phyloP scores from a whole-genome alignment of 768 basidiomycete genomes.

The Leccinum truebloodii region DNA sequence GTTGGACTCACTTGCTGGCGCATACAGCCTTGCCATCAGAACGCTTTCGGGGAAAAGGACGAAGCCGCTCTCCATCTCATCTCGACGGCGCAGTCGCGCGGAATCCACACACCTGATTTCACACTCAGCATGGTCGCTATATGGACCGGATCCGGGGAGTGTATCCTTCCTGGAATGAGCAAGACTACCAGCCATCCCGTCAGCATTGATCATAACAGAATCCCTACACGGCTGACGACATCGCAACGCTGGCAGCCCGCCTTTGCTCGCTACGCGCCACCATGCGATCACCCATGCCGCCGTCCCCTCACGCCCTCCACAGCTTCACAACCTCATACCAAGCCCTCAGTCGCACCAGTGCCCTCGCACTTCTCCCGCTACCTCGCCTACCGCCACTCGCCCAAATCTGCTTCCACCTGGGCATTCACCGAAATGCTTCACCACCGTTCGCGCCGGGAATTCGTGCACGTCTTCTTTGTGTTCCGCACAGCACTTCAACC shows the following conservation, averaged over 20 bases:
- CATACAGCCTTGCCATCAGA: slow-evolving; percentile 42
- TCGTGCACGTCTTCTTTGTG: no score
- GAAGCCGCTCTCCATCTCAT: slow-evolving; percentile 21
- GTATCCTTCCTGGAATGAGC: no score
- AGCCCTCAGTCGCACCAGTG: no score
- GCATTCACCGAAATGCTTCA: no score
- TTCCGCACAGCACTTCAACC: no score
- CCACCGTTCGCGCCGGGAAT: no score
- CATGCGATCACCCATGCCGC: slow-evolving; percentile 13
- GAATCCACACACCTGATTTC: slow-evolving; percentile 34
- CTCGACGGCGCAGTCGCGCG: no score
- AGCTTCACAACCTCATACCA: slow-evolving; percentile 6
- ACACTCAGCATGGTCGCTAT: slow-evolving; percentile 39
- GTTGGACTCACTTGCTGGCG: background rate
- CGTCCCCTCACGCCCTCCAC: slow-evolving; percentile 17
- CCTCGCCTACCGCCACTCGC: slow-evolving; percentile 14
- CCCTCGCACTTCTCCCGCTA: no score
- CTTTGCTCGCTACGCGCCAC: slow-evolving; percentile 29
- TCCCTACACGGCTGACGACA: slow-evolving; percentile 1
- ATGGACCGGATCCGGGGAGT: background rate
- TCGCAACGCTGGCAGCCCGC: slow-evolving; percentile 16
- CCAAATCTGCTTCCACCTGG: slow-evolving; percentile 17
- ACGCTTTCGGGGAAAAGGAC: slow-evolving; percentile 36
- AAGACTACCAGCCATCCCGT: no score
- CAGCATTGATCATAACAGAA: no score